Conservation (phyloP, 1,284 basidiomycete species). For the Boletus semigastroideus region DNA sequence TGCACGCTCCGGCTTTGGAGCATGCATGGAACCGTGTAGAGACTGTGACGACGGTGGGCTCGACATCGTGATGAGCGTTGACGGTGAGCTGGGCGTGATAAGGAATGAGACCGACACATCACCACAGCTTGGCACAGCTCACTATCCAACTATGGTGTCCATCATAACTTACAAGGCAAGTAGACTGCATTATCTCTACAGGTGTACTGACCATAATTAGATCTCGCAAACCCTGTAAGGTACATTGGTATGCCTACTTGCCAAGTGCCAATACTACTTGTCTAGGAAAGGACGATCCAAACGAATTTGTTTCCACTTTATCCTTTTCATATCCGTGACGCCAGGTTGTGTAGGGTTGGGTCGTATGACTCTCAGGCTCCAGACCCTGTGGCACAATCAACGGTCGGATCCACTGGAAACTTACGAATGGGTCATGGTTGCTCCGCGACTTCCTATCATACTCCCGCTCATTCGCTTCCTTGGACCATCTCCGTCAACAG, state of each 20-base stretch:
- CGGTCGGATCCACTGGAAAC: background rate
- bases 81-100: conserved; percentile 13
- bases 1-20: conserved; percentile 42
- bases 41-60: conserved; percentile 32
- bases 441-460: too few relatives aligned
- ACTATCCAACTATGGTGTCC: background rate
- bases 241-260: too few relatives aligned
- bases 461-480: background rate
- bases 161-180: too few relatives aligned
- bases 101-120: conserved; percentile 15
- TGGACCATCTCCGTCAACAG: background rate
- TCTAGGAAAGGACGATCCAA: background rate
- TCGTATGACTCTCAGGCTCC: background rate
- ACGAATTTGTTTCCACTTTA: background rate
- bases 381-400: background rate
- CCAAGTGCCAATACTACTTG: too few relatives aligned
- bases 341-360: background rate
- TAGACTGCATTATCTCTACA: too few relatives aligned
- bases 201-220: too few relatives aligned
- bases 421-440: background rate
- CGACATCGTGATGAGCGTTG: conserved; percentile 26
- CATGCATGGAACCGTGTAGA: conserved; percentile 35
- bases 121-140: conserved; percentile 4
- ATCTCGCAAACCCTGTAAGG: too few relatives aligned
- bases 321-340: background rate